These are phyloP conservation scores for Candolleomyces efflorescens DNA, from an alignment of 768 basidiomycete genomes.

Conservation along the genomic window DNA sequence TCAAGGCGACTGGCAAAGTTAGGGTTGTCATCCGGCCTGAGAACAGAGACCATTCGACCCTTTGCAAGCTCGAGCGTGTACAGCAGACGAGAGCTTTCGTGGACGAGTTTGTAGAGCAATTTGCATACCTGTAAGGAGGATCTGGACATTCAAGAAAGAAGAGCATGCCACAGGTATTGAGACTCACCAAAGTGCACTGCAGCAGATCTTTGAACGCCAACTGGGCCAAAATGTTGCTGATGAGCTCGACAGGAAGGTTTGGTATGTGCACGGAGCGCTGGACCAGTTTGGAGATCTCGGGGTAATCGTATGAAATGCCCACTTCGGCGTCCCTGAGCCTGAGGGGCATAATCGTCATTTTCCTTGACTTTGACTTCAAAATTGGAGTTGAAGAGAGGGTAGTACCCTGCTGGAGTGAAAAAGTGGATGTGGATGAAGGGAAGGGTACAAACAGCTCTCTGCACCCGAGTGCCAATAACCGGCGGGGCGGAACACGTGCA, in stretches of 20 bases:
- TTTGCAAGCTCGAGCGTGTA: constrained; percentile 48
- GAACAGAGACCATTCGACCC: constrained; percentile 37
- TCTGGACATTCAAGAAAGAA: too few relatives aligned
- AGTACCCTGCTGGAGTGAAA: too few relatives aligned
- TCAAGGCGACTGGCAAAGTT: constrained; percentile 38
- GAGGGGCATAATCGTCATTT: not conserved
- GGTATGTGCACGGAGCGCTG: not conserved
- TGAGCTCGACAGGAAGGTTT: constrained; percentile 19
- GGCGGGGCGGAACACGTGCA: too few relatives aligned
- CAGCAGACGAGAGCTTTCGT: constrained; percentile 40
- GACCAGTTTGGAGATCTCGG: not conserved
- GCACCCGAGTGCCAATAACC: too few relatives aligned
- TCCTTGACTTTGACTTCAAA: too few relatives aligned
- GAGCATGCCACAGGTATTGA: too few relatives aligned
- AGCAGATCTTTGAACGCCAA: constrained; percentile 20
- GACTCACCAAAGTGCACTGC: not conserved
- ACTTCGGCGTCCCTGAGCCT: not conserved
- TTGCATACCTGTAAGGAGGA: constrained; percentile 33
- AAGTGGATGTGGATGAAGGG: too few relatives aligned
- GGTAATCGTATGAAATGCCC: not conserved
- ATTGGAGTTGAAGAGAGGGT: too few relatives aligned
- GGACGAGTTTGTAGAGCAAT: constrained; percentile 32
- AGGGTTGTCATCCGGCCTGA: constrained; percentile 23
- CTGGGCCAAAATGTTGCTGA: constrained; percentile 20
- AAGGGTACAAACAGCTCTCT: too few relatives aligned